Base-by-base conservation (phyloP, 805 yeast genomes). In the Ogataea wickerhamii region DNA sequence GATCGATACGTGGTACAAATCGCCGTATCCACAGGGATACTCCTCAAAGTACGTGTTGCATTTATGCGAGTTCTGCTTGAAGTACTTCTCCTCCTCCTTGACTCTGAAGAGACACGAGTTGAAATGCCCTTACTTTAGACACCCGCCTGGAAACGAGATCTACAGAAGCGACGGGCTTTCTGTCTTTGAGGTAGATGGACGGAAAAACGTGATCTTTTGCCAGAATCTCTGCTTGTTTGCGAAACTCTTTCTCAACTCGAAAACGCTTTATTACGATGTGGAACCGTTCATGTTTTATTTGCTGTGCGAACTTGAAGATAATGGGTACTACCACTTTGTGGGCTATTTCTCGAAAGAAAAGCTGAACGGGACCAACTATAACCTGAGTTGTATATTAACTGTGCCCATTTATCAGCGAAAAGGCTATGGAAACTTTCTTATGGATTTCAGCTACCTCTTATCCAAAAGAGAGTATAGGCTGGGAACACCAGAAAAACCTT, bases 401-500 rank as follows among this genome's bases (percentile, higher is more conserved):
- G 64, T 91, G 26, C 98, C 98, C 1, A 79, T 80, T 3, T 80
- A 82, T 56, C 97, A 91, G 61, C 64, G 96, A 35, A 77, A 78
- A 45, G 98, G 98, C 0, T 87, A 84, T 61, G 98, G 98, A 2
- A 82, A 78, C 56, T 73, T 91, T 43, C 67, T 93, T 41, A 91
- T 93, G 55, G 94, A 86, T 47, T 87, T 93, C 58, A 86, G 96
- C 40, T 93, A 93, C 55, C 61, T 88, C 13, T 63, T 93, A 33
- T 75, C 93, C 1, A 67, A 82, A 36, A 70, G 76, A 41, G 97
- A 91, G 56, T 78, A 73, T 49, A 82, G 80, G 45, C 73, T 74
- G 39, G 98, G 98, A 0, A 85, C 97, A 0, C 98, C 98, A 0
- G 98, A 93, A 53, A 91, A 89, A 55, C 98, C 98, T 0, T 68